Evolutionary conservation across 202 grass and related monocot genomes (phyloP).

Genomic region (Setaria italica): DNA sequence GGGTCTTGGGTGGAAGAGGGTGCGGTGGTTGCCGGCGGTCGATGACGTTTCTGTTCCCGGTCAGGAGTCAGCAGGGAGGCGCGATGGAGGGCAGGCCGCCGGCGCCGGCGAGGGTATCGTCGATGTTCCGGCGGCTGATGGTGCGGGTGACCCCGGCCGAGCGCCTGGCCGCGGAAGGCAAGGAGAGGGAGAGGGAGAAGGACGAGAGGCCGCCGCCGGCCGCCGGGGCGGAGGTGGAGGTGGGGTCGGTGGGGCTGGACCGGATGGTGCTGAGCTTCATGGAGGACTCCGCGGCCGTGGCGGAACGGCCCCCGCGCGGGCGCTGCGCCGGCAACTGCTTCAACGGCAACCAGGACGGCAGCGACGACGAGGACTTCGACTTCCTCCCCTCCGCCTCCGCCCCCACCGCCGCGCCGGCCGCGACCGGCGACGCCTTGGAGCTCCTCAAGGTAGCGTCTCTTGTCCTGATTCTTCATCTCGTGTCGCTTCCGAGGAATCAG

Average conservation of each 20-base stretch:
- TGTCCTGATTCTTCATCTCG: neutral
- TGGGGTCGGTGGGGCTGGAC: slow-evolving; percentile 58
- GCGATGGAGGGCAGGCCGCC: slow-evolving; percentile 34
- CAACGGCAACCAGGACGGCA: slow-evolving; percentile 64
- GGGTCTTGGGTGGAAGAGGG: neutral
- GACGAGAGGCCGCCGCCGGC: slow-evolving; percentile 29
- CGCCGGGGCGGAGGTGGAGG: slow-evolving; percentile 47
- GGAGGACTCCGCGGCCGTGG: slow-evolving; percentile 62
- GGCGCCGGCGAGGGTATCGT: slow-evolving; percentile 42
- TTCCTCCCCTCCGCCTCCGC: slow-evolving; percentile 47
- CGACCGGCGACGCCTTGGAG: slow-evolving; percentile 55
- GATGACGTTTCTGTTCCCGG: slow-evolving; percentile 64
- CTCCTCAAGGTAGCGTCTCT: slow-evolving; percentile 55
- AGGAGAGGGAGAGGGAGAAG: slow-evolving; percentile 38
- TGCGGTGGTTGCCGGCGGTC: slow-evolving; percentile 25
- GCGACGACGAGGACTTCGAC: slow-evolving; percentile 76
- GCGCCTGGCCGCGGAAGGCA: neutral
- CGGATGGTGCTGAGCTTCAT: slow-evolving; percentile 80
- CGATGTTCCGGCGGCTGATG: slow-evolving; percentile 57
- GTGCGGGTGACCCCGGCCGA: slow-evolving; percentile 50
- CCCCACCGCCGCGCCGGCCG: neutral
- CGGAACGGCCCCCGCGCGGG: slow-evolving; percentile 58
- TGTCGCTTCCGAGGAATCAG: neutral
- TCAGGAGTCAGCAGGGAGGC: slow-evolving; percentile 41
- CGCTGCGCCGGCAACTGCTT: slow-evolving; percentile 73